These are phyloP conservation scores for Leonotis leonurus DNA, from an alignment of 257 asterid species.

Conservation along the genomic window DNA sequence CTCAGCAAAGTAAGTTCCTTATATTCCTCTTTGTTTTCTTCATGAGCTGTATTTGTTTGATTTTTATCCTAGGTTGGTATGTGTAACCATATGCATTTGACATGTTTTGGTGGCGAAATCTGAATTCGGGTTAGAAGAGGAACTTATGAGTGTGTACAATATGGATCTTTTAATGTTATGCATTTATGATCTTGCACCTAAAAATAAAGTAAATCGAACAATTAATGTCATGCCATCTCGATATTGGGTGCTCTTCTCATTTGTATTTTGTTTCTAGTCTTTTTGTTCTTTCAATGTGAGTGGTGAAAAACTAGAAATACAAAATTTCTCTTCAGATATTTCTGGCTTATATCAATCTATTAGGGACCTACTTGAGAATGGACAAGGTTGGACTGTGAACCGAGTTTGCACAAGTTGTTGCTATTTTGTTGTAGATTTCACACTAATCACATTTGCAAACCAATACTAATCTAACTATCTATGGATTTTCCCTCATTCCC, in stretches of 20 bases:
- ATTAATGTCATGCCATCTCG: not conserved
- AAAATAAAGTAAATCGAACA: too few species aligned
- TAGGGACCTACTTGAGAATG: not conserved
- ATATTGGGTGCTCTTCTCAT: not conserved
- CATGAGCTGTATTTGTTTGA: not conserved
- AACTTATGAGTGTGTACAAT: not conserved
- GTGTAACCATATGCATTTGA: not conserved
- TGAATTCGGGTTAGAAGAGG: not conserved
- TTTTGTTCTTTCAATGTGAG: not conserved
- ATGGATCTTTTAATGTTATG: too few species aligned
- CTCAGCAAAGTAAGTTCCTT: constrained; percentile 31
- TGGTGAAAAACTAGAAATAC: not conserved
- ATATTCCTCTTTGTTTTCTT: not conserved
- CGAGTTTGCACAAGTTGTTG: too few species aligned
- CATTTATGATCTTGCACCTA: too few species aligned
- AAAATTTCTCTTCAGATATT: not conserved
- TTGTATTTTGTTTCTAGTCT: not conserved
- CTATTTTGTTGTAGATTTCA: too few species aligned
- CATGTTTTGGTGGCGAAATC: not conserved
- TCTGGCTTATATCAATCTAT: not conserved
- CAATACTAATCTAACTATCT: too few species aligned
- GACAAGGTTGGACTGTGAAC: not conserved
- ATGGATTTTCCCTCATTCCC: too few species aligned
- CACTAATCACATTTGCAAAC: too few species aligned
- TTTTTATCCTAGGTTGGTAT: not conserved